Percentiles rank a stretch among this genome's conserved stretches.
Conservation (phyloP, 2,329 filamentous ascomycete genomes). For the Fusarium mangiferae region DNA sequence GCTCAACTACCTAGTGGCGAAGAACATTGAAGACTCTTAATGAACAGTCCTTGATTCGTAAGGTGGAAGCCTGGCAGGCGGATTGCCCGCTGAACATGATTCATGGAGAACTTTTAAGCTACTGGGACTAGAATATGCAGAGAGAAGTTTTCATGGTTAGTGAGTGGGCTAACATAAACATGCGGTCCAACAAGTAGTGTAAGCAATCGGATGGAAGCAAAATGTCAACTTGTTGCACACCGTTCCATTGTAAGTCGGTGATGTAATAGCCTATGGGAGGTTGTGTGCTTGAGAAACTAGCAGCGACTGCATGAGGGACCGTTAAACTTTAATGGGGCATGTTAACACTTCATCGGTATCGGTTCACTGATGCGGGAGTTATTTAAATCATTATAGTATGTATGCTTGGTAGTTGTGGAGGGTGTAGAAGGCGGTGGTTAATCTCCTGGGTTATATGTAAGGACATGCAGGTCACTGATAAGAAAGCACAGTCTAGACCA, state of each 20-base stretch:
- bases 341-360: background rate
- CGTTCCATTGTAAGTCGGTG: background rate
- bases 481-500: background rate
- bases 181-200: background rate
- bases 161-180: background rate
- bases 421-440: background rate
- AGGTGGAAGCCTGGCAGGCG: background rate
- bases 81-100: conserved; percentile 4
- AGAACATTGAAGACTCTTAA: background rate
- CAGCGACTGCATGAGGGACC: background rate
- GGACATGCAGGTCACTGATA: background rate
- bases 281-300: background rate
- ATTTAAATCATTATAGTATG: background rate
- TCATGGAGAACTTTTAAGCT: background rate
- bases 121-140: background rate
- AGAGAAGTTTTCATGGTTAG: conserved; percentile 1
- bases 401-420: background rate
- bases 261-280: background rate
- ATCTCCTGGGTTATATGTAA: too few relatives aligned
- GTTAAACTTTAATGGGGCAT: background rate
- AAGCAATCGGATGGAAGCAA: background rate
- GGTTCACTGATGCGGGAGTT: background rate
- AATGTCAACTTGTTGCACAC: background rate
- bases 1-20: conserved; percentile 4
- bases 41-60: background rate